Base-by-base conservation (phyloP, 306 rosid species). In the Cicer cuneatum region DNA sequence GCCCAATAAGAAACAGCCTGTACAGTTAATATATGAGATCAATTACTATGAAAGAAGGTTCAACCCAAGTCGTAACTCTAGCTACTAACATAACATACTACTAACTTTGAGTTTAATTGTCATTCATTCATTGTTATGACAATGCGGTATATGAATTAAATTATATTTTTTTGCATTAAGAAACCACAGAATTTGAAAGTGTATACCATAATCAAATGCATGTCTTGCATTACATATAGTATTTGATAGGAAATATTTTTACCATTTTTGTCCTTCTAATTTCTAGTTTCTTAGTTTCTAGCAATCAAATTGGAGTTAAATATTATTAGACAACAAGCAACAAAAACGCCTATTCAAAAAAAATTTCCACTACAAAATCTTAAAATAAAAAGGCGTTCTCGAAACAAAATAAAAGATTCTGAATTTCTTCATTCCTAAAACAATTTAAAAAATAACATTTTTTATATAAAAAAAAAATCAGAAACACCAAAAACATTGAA, bases 1-100 rank as follows among this genome's bases (percentile, higher is more conserved):
- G 85, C 78, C 98, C 98, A 38, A 82, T 38, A 0, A 93, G 90
- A 66, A 93, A 93, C 42, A 85, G 12, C 86, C 98, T 93, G 86
- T 67, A 67, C 12, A 69, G 0, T 60, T 12, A 19, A 62, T 7
- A 62, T 9, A 7, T 5, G 19, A 6, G 48, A 43, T 72, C 72
- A 78, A 53, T 35, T 5, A 37, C 54, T 51, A 11, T 63, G 46
- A 61, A 71, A 18, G 39, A 21, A 29, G 35, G 35, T 29, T 29
- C 35, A 29, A 29, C 35, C 4, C 35, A 29, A 29, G 35, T 5
- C 35, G 5, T 4, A 29, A n/a, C n/a, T n/a, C n/a, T n/a, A n/a
- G n/a, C n/a, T n/a, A n/a, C n/a, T n/a, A n/a, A n/a, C n/a, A n/a
- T n/a, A n/a, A 29, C 35, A 29, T 29, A 29, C 35, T 29, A 29